A percentile compares a stretch with the other conserved stretches of the same genome.
These are phyloP conservation scores for Chlamydomonas reinhardtii DNA, from an alignment of 163 green algal genomes.

Conservation along the genomic window DNA sequence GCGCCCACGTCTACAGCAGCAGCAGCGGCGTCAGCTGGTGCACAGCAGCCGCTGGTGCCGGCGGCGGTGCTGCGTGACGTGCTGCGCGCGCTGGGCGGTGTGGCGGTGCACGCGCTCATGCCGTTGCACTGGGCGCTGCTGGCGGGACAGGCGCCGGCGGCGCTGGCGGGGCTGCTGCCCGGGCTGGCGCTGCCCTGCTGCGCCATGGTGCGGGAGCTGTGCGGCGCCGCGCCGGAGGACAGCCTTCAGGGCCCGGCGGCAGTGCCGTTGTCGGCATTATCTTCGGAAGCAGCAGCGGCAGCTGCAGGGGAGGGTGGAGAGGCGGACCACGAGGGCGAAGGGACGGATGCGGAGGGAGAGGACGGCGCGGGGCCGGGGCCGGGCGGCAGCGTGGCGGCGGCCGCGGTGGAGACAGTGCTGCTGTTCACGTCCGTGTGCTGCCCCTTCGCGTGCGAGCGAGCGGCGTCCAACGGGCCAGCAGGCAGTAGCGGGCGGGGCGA, in stretches of 20 bases:
- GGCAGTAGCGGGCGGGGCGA: no score
- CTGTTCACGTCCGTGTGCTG: constrained; percentile 30
- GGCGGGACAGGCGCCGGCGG: background rate
- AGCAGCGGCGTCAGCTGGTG: background rate
- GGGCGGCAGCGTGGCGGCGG: background rate
- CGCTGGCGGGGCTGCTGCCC: constrained; percentile 16
- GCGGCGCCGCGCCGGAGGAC: constrained; percentile 1
- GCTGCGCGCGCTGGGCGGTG: constrained; percentile 11
- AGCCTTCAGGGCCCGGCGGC: background rate
- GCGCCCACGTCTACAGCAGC: background rate
- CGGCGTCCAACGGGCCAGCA: no score
- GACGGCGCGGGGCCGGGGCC: background rate
- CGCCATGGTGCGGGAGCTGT: constrained; percentile 28
- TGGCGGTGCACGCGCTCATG: constrained; percentile 34
- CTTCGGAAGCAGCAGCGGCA: no score
- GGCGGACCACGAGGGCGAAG: no score
- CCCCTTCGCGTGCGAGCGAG: background rate
- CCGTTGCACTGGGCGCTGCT: constrained; percentile 41
- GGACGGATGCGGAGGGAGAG: background rate
- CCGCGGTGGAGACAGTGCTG: constrained; percentile 13
- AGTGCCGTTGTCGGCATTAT: no score
- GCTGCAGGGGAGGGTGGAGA: no score
- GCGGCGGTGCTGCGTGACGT: constrained; percentile 41
- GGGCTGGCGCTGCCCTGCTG: constrained; percentile 36
- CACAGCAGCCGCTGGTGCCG: background rate